phyloP scores from a whole-genome alignment of 2,329 filamentous ascomycete genomes.

The Cadophora gregata region DNA sequence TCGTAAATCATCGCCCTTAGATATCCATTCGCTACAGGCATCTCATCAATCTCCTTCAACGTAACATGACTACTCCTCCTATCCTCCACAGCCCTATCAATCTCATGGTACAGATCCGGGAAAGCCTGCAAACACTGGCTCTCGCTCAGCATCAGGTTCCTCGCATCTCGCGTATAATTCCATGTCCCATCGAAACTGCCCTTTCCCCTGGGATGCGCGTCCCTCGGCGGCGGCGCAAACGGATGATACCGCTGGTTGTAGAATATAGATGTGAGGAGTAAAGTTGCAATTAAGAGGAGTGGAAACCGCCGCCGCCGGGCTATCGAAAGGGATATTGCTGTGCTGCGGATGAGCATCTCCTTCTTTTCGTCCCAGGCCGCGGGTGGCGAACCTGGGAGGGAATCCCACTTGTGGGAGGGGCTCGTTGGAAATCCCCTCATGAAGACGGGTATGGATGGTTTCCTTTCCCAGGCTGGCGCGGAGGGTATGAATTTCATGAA shows the following conservation, averaged over 20 bases:
- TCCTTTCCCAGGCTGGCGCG: not conserved
- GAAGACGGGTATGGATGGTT: not conserved
- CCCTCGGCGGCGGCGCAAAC: slow-evolving; percentile 18
- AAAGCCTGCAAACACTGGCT: slow-evolving; percentile 15
- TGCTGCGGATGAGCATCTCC: slow-evolving; percentile 13
- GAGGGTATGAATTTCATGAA: not conserved
- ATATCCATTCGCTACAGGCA: slow-evolving; percentile 20
- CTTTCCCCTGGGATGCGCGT: slow-evolving; percentile 11
- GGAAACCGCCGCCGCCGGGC: slow-evolving; percentile 7
- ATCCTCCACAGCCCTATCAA: slow-evolving; percentile 26
- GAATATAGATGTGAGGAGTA: slow-evolving; percentile 6
- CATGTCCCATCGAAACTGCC: slow-evolving; percentile 18
- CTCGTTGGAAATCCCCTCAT: slow-evolving; percentile 9
- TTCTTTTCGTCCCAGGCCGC: slow-evolving; percentile 17
- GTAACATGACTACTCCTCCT: slow-evolving; percentile 21
- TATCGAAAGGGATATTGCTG: slow-evolving; percentile 7
- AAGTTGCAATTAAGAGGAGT: not conserved
- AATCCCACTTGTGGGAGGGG: slow-evolving; percentile 8
- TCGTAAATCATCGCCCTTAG: slow-evolving; percentile 33
- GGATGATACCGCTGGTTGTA: slow-evolving; percentile 8
- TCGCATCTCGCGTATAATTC: slow-evolving; percentile 20
- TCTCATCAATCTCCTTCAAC: slow-evolving; percentile 29
- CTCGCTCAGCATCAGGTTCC: slow-evolving; percentile 17
- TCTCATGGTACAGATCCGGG: slow-evolving; percentile 22
- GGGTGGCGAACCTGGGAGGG: slow-evolving; percentile 6